A percentile compares a stretch with the other conserved stretches of the same genome.
phyloP scores from a whole-genome alignment of 768 basidiomycete species.

The Pleurotus sapidus region DNA sequence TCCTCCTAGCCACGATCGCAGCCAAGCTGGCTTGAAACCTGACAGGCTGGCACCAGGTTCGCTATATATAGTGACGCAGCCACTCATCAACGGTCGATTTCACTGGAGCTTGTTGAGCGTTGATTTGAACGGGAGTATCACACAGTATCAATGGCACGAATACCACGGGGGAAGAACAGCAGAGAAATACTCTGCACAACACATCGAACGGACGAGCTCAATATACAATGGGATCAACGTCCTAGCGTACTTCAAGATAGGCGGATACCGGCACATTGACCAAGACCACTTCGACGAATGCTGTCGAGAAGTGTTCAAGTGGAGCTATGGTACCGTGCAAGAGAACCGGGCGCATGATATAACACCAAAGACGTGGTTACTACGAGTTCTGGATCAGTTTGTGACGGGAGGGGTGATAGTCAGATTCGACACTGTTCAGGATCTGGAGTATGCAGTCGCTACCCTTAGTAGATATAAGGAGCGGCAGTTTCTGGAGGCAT shows the following conservation, averaged over 20 bases:
- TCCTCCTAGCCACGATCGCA: slow-evolving; percentile 4
- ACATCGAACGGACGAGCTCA: background rate
- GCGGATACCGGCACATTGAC: background rate
- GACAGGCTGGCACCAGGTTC: background rate
- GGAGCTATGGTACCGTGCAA: slow-evolving; percentile 2
- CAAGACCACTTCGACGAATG: background rate
- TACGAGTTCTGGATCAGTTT: background rate
- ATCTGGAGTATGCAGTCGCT: slow-evolving; percentile 1
- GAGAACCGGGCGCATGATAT: slow-evolving; percentile 8
- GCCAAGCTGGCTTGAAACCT: background rate
- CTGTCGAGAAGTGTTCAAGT: slow-evolving; percentile 1
- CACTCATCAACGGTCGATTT: slow-evolving; percentile 7
- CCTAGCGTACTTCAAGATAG: slow-evolving; percentile 5
- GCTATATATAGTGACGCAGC: slow-evolving; percentile 6
- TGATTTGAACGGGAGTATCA: slow-evolving; percentile 2
- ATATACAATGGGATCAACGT: slow-evolving; percentile 4
- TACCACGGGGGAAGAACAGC: slow-evolving; percentile 7
- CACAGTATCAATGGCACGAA: slow-evolving; percentile 7
- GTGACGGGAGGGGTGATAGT: slow-evolving; percentile 1
- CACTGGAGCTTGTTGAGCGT: slow-evolving; percentile 6
- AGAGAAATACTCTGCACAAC: slow-evolving; percentile 4
- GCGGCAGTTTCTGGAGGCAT: slow-evolving; percentile 5
- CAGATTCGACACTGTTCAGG: background rate
- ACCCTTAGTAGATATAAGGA: slow-evolving; percentile 4
- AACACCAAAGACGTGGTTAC: slow-evolving; percentile 6